Base-by-base conservation (phyloP, 2,329 filamentous ascomycete species). In the Apiospora arundinis region DNA sequence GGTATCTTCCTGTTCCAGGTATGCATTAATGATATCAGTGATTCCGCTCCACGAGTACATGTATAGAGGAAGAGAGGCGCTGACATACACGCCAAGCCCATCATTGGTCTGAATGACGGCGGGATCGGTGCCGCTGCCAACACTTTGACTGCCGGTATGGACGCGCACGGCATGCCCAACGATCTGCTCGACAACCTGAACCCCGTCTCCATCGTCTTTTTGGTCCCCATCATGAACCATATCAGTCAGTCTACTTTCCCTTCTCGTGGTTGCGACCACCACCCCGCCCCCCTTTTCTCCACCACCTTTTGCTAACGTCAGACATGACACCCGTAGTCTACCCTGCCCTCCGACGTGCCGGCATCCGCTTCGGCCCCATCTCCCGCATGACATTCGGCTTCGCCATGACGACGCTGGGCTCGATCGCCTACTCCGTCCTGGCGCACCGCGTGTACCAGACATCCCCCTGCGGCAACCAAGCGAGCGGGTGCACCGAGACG, bases 101-200 rank as follows among this genome's bases (percentile, higher is more conserved):
- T 82, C 71, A 85, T 87, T 80, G 83, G 80, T 7, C 81, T 80
- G 21, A 79, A 86, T 68, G 85, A 86, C 21, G 85, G 76, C n/a
- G 85, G 85, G 72, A 81, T 87, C 11, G 85, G 85, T 37, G 81
- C 81, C 5, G 79, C 85, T 0, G 78, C 81, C 9, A 83, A 81
- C 25, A 83, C 81, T 67, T 80, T 84, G 73, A 83, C 78, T 8
- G 82, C 82, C 6, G 80, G 79, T 11, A 80, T 85, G 81, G 76
- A 80, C 12, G 83, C 82, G 2, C 80, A 84, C 32, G 83, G 83
- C 16, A 79, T 85, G 0, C 87, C 87, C 8, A 92, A 92, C 76
- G 91, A 92, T 77, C 80, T 92, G 12, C 81, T 92, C 32, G 81
- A 83, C 69, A 88, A 90, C 77, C 83, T 92, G 72, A 89, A 91